Base-by-base conservation (phyloP, 805 yeast species). In the Limtongia smithiae region DNA sequence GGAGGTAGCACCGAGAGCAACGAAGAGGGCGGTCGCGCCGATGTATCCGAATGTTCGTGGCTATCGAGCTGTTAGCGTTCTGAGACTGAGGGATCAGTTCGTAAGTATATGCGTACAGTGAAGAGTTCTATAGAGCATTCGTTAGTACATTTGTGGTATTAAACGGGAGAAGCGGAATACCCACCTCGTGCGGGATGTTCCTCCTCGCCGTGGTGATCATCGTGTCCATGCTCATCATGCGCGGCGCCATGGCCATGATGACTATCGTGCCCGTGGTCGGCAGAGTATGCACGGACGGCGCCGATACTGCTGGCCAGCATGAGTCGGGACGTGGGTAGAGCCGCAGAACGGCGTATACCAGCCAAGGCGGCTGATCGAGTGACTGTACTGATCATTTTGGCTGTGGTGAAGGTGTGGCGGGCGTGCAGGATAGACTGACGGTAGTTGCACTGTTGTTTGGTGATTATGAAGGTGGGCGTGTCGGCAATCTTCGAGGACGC, bases 261-360 rank as follows among this genome's bases (percentile, higher is more conserved):
- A n/a, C n/a, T n/a, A 12, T 31, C 39, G 14, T 41, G 44, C 4
- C 3, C 14, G 32, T 44, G 48, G 28, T 17, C 53, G n/a, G 32
- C 43, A 18, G 53, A 49, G 42, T 49, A 49, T 3, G 41, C 34
- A n/a, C 53, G 53, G 14, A n/a, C n/a, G n/a, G n/a, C n/a, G n/a
- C n/a, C n/a, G n/a, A n/a, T n/a, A n/a, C n/a, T n/a, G n/a, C n/a
- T n/a, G n/a, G n/a, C n/a, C n/a, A n/a, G n/a, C n/a, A n/a, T n/a
- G n/a, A n/a, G n/a, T n/a, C n/a, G n/a, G n/a, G n/a, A n/a, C n/a
- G n/a, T n/a, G n/a, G n/a, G n/a, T n/a, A n/a, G n/a, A n/a, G n/a
- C n/a, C n/a, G n/a, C n/a, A n/a, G n/a, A n/a, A n/a, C n/a, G n/a
- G n/a, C n/a, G n/a, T n/a, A n/a, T n/a, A n/a, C n/a, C n/a, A n/a